Base-by-base conservation (phyloP, 164 flowering plant genomes). In the Vitis riparia region DNA sequence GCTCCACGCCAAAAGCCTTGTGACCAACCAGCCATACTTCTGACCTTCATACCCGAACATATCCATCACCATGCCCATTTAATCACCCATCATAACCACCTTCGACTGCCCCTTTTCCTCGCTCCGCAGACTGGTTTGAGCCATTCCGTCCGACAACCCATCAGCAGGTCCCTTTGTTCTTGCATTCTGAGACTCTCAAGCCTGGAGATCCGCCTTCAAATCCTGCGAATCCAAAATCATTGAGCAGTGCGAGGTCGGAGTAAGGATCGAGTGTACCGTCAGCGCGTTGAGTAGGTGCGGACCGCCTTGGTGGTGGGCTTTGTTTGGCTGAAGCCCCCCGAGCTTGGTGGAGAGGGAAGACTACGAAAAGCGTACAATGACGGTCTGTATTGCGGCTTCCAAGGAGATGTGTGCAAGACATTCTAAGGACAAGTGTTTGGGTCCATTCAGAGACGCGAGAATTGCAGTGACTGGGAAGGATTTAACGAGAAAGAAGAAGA, bases 251-350 rank as follows among this genome's bases (percentile, higher is more conserved):
- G 0, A 17, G 17, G 17, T 17, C 17, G 17, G 17, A 17, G 17
- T 17, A 17, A 17, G 17, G 17, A 17, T 17, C 17, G 17, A 17
- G 14, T 80, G 83, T 66, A 72, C 83, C 8, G 70, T 80, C 50
- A 77, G 72, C 44, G 80, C 83, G n/a, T 77, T 80, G 15, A 69
- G 47, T 50, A 80, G 75, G 66, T 80, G 83, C 56, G 67, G 66
- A 51, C 80, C 78, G 17, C 78, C 83, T 11, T 80, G 80, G 83
- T 80, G 80, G 83, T 66, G 60, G 50, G 32, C 74, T 67, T 47
- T 74, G 51, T 75, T 80, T 64, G 75, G 83, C 29, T 51, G 51
- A 32, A 23, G 63, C 14, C 4, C 76, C 2, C 27, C 56, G 1
- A 77, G 77, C 61, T 61, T 77, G 19, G 63, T 69, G 12, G 80